Conservation (phyloP, 306 rosid species). For the Dryas drummondii region DNA sequence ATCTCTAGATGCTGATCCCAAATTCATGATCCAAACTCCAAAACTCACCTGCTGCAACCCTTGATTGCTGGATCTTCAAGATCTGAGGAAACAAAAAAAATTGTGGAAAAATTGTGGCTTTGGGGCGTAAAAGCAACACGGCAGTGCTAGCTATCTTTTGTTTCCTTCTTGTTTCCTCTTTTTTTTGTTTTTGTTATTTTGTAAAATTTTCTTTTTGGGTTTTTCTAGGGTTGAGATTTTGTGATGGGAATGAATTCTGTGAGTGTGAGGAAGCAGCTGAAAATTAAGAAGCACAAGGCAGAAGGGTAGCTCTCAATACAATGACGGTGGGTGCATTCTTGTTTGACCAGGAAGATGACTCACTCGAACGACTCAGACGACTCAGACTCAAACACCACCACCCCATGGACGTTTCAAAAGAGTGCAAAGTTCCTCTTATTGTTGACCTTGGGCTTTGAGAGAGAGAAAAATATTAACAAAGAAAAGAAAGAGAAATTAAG, state of each 20-base stretch:
- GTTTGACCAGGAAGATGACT: conserved; percentile 34
- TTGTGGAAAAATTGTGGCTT: not conserved
- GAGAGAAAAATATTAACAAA: not conserved
- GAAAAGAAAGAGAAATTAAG: not conserved
- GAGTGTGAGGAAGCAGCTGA: not conserved
- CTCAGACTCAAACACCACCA: not conserved
- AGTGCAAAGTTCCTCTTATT: conserved; percentile 24
- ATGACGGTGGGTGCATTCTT: conserved; percentile 39
- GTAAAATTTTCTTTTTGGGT: no score
- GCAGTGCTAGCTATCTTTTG: no score
- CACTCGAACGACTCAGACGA: not conserved
- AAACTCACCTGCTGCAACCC: not conserved
- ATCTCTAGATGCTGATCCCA: conserved; percentile 21
- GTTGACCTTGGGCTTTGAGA: conserved; percentile 40
- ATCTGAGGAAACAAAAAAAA: not conserved
- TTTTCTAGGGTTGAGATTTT: conserved; percentile 23
- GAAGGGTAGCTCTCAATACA: conserved; percentile 33
- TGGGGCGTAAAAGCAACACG: not conserved
- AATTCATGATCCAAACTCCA: conserved; percentile 27
- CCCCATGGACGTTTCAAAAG: conserved; percentile 46
- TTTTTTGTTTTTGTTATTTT: no score
- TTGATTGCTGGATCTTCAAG: conserved; percentile 23
- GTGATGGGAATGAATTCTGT: not conserved
- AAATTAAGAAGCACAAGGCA: not conserved
- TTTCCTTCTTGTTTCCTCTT: no score